A percentile compares a stretch with the other conserved stretches of the same genome.
Conservation (phyloP, 306 rosid species). For the Cyamopsis tetragonoloba region DNA sequence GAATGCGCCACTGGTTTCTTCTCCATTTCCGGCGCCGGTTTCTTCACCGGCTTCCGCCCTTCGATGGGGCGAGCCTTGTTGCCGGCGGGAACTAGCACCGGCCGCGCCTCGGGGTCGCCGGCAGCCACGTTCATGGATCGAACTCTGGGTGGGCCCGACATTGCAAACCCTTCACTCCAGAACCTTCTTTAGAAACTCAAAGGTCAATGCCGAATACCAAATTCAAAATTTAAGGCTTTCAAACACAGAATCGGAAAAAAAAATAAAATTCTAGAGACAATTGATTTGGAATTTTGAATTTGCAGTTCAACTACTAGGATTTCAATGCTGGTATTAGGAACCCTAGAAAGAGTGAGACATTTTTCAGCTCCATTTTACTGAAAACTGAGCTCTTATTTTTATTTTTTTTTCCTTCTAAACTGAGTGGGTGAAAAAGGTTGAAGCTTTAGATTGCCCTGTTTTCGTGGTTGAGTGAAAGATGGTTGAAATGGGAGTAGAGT, state of each 20-base stretch:
- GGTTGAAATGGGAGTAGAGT: constrained; percentile 1
- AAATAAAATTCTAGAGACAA: not conserved
- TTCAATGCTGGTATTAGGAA: constrained; percentile 15
- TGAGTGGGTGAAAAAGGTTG: constrained; percentile 11
- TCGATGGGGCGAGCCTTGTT: constrained; percentile 49
- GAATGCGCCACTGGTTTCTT: constrained; percentile 35
- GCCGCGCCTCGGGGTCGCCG: constrained; percentile 46
- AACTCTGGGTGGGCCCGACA: constrained; percentile 88
- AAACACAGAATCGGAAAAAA: not conserved
- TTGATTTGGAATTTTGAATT: constrained; percentile 5
- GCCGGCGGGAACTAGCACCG: constrained; percentile 65
- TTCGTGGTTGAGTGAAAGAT: not conserved
- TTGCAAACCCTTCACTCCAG: constrained; percentile 30
- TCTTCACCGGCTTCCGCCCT: constrained; percentile 45
- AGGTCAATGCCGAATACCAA: constrained; percentile 29
- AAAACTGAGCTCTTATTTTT: not conserved
- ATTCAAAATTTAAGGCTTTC: constrained; percentile 26
- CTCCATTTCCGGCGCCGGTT: constrained; percentile 40
- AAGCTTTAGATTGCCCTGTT: constrained; percentile 3
- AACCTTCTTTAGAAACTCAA: constrained; percentile 6
- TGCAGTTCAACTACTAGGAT: constrained; percentile 4
- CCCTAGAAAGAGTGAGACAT: constrained; percentile 25
- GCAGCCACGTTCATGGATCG: constrained; percentile 60
- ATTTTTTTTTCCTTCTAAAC: too few species aligned
- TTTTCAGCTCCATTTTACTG: constrained; percentile 26